Percentiles rank a stretch among this genome's conserved stretches.
Conservation (phyloP, 345 rosid genomes). For the Isatis tinctoria region DNA sequence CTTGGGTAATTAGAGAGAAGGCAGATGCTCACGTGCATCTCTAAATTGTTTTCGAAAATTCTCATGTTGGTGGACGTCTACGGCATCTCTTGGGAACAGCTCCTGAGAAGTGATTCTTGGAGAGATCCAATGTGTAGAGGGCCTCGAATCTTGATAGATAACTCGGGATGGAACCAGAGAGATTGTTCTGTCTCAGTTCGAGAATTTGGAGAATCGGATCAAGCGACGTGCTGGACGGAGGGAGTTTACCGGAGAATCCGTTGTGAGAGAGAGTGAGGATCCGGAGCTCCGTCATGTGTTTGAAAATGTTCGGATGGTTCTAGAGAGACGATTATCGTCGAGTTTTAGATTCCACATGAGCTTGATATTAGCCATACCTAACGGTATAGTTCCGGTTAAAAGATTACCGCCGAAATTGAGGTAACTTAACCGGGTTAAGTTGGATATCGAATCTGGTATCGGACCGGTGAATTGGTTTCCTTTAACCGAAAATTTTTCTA, state of each 20-base stretch:
- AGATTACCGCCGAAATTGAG: constrained; percentile 31
- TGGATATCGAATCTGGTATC: constrained; percentile 49
- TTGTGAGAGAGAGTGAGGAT: constrained; percentile 42
- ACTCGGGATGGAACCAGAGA: constrained; percentile 51
- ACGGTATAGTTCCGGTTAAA: no score
- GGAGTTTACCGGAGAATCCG: constrained; percentile 44
- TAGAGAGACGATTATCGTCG: constrained; percentile 56
- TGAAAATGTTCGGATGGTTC: constrained; percentile 45
- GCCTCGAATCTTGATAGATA: constrained; percentile 47
- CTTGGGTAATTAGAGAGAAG: no score
- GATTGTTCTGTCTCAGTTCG: constrained; percentile 49
- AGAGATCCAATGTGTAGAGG: constrained; percentile 53
- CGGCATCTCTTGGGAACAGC: constrained; percentile 46
- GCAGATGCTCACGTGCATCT: no score
- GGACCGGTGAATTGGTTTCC: constrained; percentile 49
- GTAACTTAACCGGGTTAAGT: constrained; percentile 39
- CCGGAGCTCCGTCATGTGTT: constrained; percentile 38
- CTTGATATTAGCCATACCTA: no score
- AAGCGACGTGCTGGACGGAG: constrained; percentile 36
- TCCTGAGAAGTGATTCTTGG: constrained; percentile 43
- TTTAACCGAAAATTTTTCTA: constrained; percentile 39
- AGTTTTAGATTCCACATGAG: no score
- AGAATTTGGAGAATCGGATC: constrained; percentile 39
- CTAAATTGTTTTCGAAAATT: no score
- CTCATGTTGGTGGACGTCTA: no score